Base-by-base conservation (phyloP, 805 yeast genomes). In the Pichia scutulata region DNA sequence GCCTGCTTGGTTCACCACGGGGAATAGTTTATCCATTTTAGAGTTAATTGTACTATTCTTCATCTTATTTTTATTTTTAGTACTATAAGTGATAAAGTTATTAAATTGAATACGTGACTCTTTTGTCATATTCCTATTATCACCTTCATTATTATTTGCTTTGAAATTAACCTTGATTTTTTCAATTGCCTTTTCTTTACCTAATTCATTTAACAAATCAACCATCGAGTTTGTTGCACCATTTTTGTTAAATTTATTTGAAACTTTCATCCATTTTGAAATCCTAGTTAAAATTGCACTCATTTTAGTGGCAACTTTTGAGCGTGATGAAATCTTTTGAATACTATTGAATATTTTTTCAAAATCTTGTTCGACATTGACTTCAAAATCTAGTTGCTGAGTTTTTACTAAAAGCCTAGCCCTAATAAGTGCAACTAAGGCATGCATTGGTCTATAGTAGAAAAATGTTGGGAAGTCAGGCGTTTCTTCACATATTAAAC, bases 191-290 rank as follows among this genome's bases (percentile, higher is more conserved):
- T 67, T 72, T 54, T 77, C 81, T 46, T 71, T 70, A 10, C 76
- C 82, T 49, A 78, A 70, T 60, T 80, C 82, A 55, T 80, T 77
- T 50, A 74, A 61, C 43, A 80, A 64, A 39, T 72, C 73, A 51
- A 79, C 67, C 67, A 78, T 77, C 14, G 83, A 81, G 52, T 75
- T 74, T n/a, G 72, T 67, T 41, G 80, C 82, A 18, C 83, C 82
- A 48, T 62, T 63, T 28, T 70, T 73, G 52, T 76, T 67, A 55
- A 70, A 67, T 33, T 60, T 61, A 47, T 60, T 62, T 16, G 71
- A 66, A 19, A 67, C 68, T 39, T 64, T 64, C 72, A 69, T 68
- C 72, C 72, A 69, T 54, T 64, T 67, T 18, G 67, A 61, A n/a
- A 69, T 62, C 41, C 70, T 58, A 9, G 67, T 58, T 44, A 69